Evolutionary conservation across 345 rosid species (phyloP), one percentile per base, ranked within the genome.

Genomic region (Syzygium jambos): DNA sequence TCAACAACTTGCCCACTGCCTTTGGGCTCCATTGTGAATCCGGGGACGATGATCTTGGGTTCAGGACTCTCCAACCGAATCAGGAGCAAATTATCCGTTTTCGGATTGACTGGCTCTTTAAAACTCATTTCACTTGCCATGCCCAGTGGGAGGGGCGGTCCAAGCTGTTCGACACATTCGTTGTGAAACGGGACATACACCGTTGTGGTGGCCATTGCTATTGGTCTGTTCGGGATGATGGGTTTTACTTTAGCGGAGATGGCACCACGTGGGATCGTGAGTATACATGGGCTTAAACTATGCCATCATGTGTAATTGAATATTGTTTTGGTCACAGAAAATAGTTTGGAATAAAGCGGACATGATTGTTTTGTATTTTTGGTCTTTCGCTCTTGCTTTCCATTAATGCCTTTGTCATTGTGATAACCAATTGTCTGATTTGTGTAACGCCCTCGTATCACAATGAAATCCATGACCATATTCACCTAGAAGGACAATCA

Each of bases 241-340:
- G 73, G 38, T 27, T 61, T 6, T 61, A 61, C 73, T 61, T 61
- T 61, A 61, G 38, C 73, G 13, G 13, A 10, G 8, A n/a, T 6
- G 34, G 17, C 38, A 13, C 34, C 73, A 0, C 1, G 0, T 61
- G 34, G 34, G 2, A 12, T 7, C 73, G 0, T n/a, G 73, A 61
- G 34, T 61, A 61, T n/a, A 6, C 5, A 29, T 61, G 73, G 73
- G 34, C 12, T 11, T 61, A n/a, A 13, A 15, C 38, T 34, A 13
- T 61, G 73, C 19, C 38, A 61, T 61, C 5, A 13, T 27, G 34
- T n/a, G 19, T 61, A 61, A 3, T n/a, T 1, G 34, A n/a, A 7
- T 2, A n/a, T n/a, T 61, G 34, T 61, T 27, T 12, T 2, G 6
- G 16, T 27, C 8, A 27, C 27, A 6, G n/a, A 61, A 41, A 59